Evolutionary conservation across 192 early-diverging fungal species (phyloP).

Genomic region (Coemansia sp.): DNA sequence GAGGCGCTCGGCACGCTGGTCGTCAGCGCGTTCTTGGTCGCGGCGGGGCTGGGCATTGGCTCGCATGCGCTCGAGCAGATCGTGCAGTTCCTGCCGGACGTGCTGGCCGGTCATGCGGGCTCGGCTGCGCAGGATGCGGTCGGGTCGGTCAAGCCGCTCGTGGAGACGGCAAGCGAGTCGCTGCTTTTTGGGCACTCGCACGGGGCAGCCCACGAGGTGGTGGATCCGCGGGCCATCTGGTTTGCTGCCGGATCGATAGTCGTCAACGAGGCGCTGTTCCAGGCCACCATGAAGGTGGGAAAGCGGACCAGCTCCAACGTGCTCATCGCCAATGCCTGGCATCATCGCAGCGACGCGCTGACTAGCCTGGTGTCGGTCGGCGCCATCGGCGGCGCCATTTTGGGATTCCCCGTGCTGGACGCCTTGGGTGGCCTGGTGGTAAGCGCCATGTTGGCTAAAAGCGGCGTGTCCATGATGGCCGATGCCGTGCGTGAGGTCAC

Average conservation of each 20-base stretch:
- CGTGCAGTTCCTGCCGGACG: conserved; percentile 29
- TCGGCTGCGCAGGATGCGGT: conserved; percentile 8
- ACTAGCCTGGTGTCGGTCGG: conserved; percentile 69
- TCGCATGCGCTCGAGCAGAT: conserved; percentile 62
- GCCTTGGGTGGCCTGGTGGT: conserved; percentile 75
- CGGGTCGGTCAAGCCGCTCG: conserved; percentile 15
- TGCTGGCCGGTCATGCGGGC: not conserved
- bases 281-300: conserved; percentile 67
- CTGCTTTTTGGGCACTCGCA: conserved; percentile 32
- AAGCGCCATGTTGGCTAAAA: conserved; percentile 66
- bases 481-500: conserved; percentile 56
- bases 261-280: conserved; percentile 76
- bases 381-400: conserved; percentile 70
- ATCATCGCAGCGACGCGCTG: conserved; percentile 77
- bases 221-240: conserved; percentile 66
- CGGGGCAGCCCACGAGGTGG: conserved; percentile 21
- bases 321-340: conserved; percentile 83
- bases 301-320: conserved; percentile 63
- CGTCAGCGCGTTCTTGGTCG: conserved; percentile 67
- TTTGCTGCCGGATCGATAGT: conserved; percentile 66
- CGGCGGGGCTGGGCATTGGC: conserved; percentile 66
- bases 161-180: conserved; percentile 15
- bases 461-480: conserved; percentile 55
- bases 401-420: conserved; percentile 70
- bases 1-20: conserved; percentile 64